Percentiles rank a stretch among this genome's conserved stretches.
Evolutionary conservation across 805 yeast species (phyloP).

Genomic region (Saturnispora saitoi): DNA sequence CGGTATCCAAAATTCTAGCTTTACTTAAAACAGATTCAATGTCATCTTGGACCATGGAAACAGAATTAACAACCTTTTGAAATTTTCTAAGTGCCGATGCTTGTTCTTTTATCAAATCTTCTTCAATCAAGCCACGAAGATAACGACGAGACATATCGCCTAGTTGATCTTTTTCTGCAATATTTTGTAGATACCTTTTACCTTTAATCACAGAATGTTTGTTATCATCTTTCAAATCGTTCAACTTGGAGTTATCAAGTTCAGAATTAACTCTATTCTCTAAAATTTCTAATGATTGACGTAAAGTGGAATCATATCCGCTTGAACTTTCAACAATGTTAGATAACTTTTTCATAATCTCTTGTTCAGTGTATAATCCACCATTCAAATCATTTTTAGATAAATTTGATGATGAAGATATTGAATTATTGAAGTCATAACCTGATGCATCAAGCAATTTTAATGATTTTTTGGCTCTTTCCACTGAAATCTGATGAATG

Average conservation of each 20-base stretch:
- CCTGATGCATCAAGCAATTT: slow-evolving; percentile 10
- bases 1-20: slow-evolving; percentile 18
- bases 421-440: background rate
- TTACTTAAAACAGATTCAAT: slow-evolving; percentile 21
- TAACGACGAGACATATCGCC: slow-evolving; percentile 58
- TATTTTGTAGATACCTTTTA: slow-evolving; percentile 21
- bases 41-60: slow-evolving; percentile 25
- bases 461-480: slow-evolving; percentile 10
- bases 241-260: background rate
- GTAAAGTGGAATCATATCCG: slow-evolving; percentile 32
- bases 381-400: background rate
- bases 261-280: slow-evolving; percentile 19
- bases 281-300: slow-evolving; percentile 24
- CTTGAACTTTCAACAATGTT: slow-evolving; percentile 16
- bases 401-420: background rate
- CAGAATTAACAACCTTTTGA: slow-evolving; percentile 36
- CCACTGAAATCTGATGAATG: slow-evolving; percentile 2
- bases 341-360: slow-evolving; percentile 8
- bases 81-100: slow-evolving; percentile 38
- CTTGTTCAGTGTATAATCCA: slow-evolving; percentile 6
- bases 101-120: slow-evolving; percentile 50
- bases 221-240: slow-evolving; percentile 2
- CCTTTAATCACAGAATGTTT: slow-evolving; percentile 2
- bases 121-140: slow-evolving; percentile 51
- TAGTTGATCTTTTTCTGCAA: slow-evolving; percentile 23